Percentiles rank a stretch among this genome's conserved stretches.
These are phyloP conservation scores for Yarrowia sp. DNA, from an alignment of 805 yeast genomes.

Conservation along the genomic window DNA sequence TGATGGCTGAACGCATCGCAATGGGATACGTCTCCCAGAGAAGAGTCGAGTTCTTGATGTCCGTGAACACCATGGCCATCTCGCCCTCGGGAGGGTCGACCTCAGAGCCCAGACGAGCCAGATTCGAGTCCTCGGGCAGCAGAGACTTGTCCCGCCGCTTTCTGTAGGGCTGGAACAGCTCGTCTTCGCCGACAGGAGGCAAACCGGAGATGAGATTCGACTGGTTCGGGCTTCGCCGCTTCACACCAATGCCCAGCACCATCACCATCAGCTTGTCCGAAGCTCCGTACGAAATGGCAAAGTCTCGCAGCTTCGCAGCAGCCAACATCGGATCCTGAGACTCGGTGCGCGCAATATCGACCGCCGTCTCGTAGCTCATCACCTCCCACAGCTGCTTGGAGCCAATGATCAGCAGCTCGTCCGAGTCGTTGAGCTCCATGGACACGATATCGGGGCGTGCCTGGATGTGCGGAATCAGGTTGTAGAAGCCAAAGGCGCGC, in stretches of 20 bases:
- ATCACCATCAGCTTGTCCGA: conserved; percentile 74
- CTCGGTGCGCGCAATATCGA: conserved; percentile 82
- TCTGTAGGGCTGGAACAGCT: conserved; percentile 35
- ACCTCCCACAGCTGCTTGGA: conserved; percentile 83
- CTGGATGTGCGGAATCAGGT: conserved; percentile 80
- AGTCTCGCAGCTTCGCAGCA: conserved; percentile 89
- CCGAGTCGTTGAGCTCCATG: conserved; percentile 59
- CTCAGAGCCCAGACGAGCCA: conserved; percentile 77
- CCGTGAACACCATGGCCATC: conserved; percentile 94
- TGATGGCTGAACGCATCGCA: conserved; percentile 96
- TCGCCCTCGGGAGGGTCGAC: conserved; percentile 94
- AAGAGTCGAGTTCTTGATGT: conserved; percentile 88
- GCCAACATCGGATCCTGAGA: conserved; percentile 78
- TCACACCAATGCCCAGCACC: conserved; percentile 58
- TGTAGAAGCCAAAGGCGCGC: conserved; percentile 88
- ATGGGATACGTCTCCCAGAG: conserved; percentile 91
- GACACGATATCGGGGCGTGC: conserved; percentile 80
- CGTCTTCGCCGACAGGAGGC: conserved; percentile 35
- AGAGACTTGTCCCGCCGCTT: conserved; percentile 51
- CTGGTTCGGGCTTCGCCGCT: conserved; percentile 26
- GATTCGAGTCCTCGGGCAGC: conserved; percentile 66
- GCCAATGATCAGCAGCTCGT: conserved; percentile 82
- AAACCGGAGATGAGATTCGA: conserved; percentile 36
- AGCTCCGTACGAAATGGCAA: conserved; percentile 90
- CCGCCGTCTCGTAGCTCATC: conserved; percentile 78